Conservation (phyloP, 495 filamentous ascomycete genomes). For the Sporormia fimetaria region DNA sequence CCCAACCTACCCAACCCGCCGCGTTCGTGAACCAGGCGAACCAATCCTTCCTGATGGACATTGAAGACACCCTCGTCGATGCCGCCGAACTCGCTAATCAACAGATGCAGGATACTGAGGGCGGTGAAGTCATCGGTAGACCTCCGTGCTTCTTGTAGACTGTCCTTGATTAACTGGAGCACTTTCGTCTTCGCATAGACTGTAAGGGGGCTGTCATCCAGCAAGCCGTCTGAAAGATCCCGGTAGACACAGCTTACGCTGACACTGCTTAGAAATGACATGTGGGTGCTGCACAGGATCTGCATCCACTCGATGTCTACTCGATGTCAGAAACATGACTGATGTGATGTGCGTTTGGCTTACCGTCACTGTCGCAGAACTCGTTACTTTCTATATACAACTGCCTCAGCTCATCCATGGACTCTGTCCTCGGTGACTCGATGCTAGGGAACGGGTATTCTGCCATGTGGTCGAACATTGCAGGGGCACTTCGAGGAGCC, state of each 20-base stretch:
- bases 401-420: conserved; percentile 14
- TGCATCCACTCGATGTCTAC: conserved; percentile 16
- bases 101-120: conserved; percentile 19
- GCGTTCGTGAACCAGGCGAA: conserved; percentile 18
- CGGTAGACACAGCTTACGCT: conserved; percentile 18
- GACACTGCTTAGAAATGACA: conserved; percentile 21
- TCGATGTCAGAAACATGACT: conserved; percentile 1
- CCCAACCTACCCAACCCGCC: conserved; percentile 16
- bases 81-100: conserved; percentile 18
- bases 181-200: conserved; percentile 21
- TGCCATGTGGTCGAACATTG: conserved; percentile 5
- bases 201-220: conserved; percentile 19
- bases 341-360: neutral
- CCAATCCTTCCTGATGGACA: conserved; percentile 15
- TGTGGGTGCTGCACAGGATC: conserved; percentile 11
- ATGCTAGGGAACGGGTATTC: conserved; percentile 12
- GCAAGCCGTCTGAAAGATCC: conserved; percentile 9
- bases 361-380: conserved; percentile 3
- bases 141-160: conserved; percentile 8
- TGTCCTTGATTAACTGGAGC: conserved; percentile 17
- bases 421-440: conserved; percentile 1
- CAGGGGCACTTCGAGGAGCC: conserved; percentile 3
- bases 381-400: conserved; percentile 6
- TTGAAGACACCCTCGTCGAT: conserved; percentile 20
- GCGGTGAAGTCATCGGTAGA: conserved; percentile 17